Conservation (phyloP, 805 yeast species). For the Teunomyces barrocoloradensis region DNA sequence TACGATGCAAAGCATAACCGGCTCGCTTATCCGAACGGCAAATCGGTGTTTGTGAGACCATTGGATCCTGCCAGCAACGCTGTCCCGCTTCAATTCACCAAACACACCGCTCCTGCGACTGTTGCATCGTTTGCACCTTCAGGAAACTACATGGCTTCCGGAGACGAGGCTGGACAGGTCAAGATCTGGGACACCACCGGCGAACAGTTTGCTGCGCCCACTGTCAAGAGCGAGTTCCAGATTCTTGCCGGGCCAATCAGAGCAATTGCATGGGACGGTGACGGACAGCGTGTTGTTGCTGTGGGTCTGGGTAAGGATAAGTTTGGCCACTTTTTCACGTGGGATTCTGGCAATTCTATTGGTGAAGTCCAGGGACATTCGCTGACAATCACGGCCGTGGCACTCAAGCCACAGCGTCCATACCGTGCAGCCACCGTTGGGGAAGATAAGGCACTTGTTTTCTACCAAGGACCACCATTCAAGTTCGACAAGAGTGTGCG, state of each 20-base stretch:
- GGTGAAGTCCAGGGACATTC: conserved; percentile 96
- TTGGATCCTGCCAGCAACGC: conserved; percentile 48
- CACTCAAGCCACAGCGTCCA: conserved; percentile 83
- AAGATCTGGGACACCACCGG: conserved; percentile 73
- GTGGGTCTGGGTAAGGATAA: conserved; percentile 93
- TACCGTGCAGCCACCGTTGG: conserved; percentile 90
- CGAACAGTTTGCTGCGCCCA: conserved; percentile 38
- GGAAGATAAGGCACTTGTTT: conserved; percentile 83
- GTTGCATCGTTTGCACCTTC: conserved; percentile 87
- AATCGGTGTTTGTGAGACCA: conserved; percentile 70
- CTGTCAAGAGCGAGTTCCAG: conserved; percentile 75
- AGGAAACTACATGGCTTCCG: conserved; percentile 87
- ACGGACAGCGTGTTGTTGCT: conserved; percentile 79
- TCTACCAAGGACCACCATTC: conserved; percentile 91
- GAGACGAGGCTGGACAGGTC: conserved; percentile 87
- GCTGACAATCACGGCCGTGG: conserved; percentile 77
- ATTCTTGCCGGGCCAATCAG: conserved; percentile 78
- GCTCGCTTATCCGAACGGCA: conserved; percentile 79
- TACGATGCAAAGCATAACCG: conserved; percentile 69
- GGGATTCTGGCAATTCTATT: conserved; percentile 94
- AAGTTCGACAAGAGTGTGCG: conserved; percentile 73
- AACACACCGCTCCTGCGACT: conserved; percentile 69
- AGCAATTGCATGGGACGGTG: conserved; percentile 91
- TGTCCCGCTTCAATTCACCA: conserved; percentile 61
- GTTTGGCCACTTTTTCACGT: conserved; percentile 88